Evolutionary conservation across 345 rosid genomes (phyloP), one percentile per base, ranked within the genome.

Genomic region (Passiflora organensis): DNA sequence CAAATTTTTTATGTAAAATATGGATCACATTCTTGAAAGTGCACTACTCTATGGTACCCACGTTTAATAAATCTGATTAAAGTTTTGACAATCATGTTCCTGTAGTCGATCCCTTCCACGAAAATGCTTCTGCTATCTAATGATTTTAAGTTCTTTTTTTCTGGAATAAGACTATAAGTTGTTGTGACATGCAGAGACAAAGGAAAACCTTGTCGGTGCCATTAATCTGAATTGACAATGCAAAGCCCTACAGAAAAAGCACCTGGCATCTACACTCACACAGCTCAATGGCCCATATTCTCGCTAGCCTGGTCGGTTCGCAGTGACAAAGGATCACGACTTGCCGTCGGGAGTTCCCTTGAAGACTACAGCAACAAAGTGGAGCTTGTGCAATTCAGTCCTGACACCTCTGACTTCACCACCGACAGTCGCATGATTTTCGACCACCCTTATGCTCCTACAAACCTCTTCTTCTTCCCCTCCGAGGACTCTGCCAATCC

Each of bases 381-480:
- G 2, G 85, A 80, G 41, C 56, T 83, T 5, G 71, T 83, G 8
- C 69, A 78, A 4, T 78, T 83, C 73, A 68, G 72, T 46, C 64
- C 39, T 0, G 61, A 69, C 51, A 53, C 76, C 1, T 67, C 58
- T 15, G 62, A 54, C 53, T 80, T 83, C 79, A 19, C 76, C 13
- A 39, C 83, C 45, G 76, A 80, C 10, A 52, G 10, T 53, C 82
- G 74, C 58, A 74, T 80, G 0, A 16, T 76, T 22, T 78, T 78
- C 57, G 78, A 80, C 64, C 85, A 80, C 62, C 89, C 89, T 21
- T 82, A 73, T n/a, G 69, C 85, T 1, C 82, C 85, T 21, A 73
- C 89, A 8, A 82, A 80, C 48, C 45, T 82, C 41, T 70, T 76
- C 80, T 82, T 82, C 70, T 72, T 67, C 65, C 89, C 89, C 28